phyloP scores from a whole-genome alignment of 345 rosid genomes.

The Eucalyptus regnans region DNA sequence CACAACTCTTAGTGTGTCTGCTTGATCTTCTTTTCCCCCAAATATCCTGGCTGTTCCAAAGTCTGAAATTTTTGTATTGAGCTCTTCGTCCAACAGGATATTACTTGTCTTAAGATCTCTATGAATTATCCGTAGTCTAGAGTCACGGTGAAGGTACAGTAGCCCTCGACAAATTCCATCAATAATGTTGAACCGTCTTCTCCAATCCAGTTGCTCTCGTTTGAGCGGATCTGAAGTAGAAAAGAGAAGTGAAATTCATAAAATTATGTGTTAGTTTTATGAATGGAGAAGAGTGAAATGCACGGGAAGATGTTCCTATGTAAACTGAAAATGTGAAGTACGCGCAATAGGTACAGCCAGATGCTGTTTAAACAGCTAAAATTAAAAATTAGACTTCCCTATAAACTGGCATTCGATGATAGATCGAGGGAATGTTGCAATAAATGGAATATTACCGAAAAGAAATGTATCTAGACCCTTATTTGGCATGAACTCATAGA shows the following conservation, averaged over 20 bases:
- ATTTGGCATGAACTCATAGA: constrained; percentile 23
- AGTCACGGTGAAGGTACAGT: constrained; percentile 36
- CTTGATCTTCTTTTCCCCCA: constrained; percentile 18
- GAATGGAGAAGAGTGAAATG: background rate
- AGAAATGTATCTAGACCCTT: constrained; percentile 17
- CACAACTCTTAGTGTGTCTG: constrained; percentile 24
- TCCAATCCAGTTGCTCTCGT: constrained; percentile 19
- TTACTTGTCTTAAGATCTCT: constrained; percentile 39
- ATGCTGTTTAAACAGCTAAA: background rate
- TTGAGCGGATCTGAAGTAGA: constrained; percentile 9
- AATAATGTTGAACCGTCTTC: constrained; percentile 19
- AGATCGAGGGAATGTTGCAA: background rate
- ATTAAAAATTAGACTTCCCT: background rate
- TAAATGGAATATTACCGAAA: constrained; percentile 2
- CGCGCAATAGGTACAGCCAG: background rate
- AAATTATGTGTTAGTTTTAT: background rate
- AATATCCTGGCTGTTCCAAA: constrained; percentile 39
- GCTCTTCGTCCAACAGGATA: constrained; percentile 33
- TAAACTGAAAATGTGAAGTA: background rate
- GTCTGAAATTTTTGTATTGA: constrained; percentile 29
- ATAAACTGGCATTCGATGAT: background rate
- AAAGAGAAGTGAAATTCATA: constrained; percentile 5
- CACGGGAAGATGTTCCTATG: background rate
- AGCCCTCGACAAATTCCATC: constrained; percentile 41
- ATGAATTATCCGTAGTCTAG: constrained; percentile 35